Evolutionary conservation across 148 eudicot genomes (phyloP), one percentile per base, ranked within the genome.

Genomic region (Bassia scoparia): DNA sequence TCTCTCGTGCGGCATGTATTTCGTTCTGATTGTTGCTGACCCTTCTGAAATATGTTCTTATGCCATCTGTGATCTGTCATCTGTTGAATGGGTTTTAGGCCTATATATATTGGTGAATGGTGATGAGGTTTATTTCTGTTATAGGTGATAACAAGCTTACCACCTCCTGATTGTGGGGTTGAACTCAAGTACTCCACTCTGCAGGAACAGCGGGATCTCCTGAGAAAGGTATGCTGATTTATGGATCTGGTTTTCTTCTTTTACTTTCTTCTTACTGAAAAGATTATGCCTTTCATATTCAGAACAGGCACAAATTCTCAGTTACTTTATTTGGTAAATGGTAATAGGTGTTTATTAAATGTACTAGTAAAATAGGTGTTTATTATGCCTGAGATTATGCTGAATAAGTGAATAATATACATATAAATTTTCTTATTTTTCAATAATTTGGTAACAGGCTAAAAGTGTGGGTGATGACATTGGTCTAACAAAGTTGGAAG

Each of bases 101-200:
- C 41, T 37, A 37, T 37, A 37, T 37, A 37, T 37, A 37, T 37
- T 37, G 41, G 41, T 37, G 41, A n/a, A n/a, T n/a, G n/a, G 7
- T 61, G 72, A 68, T 73, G 53, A n/a, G n/a, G 24, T 7, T 37
- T 24, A 33, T 33, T 72, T 49, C 35, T 26, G 71, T 61, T 50
- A 38, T 74, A 95, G 98, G 97, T 95, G 27, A 95, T 95, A 41
- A 95, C 97, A 56, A 78, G 97, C 72, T 84, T 91, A 84, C 98
- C 98, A 4, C 98, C 98, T 49, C 86, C 96, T 66, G 96, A 91
- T 82, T 43, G 85, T 26, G 89, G 88, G 43, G 71, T 89, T 3
- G 87, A 81, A 68, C 87, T 95, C 79, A 87, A 75, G 77, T 95
- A 84, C 78, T 46, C 81, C 76, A 74, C 75, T 61, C 94, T 82